Percentiles rank a stretch among this genome's conserved stretches.
phyloP scores from a whole-genome alignment of 176 grass and related monocot genomes.

The Eleusine indica region DNA sequence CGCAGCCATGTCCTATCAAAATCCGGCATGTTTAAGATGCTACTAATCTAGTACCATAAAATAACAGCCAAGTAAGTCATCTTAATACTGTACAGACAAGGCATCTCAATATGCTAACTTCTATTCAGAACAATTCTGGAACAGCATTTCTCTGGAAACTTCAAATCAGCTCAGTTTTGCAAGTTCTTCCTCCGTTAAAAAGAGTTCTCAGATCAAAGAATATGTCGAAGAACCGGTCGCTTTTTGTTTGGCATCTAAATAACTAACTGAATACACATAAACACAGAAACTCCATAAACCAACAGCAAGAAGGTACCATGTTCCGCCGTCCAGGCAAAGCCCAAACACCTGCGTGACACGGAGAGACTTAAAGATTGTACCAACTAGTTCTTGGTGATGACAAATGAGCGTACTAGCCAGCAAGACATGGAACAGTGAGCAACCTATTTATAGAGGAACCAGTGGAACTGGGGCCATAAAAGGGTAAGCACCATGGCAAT shows the following conservation, averaged over 20 bases:
- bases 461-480: not conserved
- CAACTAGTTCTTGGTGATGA: not conserved
- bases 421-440: not conserved
- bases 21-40: not conserved
- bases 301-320: constrained; percentile 39
- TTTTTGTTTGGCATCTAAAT: not conserved
- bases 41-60: not conserved
- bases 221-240: not conserved
- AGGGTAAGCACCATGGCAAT: not conserved
- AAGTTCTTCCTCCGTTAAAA: not conserved
- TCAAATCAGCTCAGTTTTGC: not conserved
- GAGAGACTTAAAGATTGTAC: not conserved
- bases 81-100: not conserved
- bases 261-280: not conserved
- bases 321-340: not conserved
- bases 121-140: not conserved
- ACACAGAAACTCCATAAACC: not conserved
- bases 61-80: not conserved
- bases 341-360: constrained; percentile 8
- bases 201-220: not conserved
- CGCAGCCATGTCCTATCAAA: not conserved
- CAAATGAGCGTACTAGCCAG: not conserved
- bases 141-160: constrained; percentile 6
- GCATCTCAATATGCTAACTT: not conserved
- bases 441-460: constrained; percentile 38